Conservation (phyloP, 345 rosid species). For the Bruguiera gymnorhiza region DNA sequence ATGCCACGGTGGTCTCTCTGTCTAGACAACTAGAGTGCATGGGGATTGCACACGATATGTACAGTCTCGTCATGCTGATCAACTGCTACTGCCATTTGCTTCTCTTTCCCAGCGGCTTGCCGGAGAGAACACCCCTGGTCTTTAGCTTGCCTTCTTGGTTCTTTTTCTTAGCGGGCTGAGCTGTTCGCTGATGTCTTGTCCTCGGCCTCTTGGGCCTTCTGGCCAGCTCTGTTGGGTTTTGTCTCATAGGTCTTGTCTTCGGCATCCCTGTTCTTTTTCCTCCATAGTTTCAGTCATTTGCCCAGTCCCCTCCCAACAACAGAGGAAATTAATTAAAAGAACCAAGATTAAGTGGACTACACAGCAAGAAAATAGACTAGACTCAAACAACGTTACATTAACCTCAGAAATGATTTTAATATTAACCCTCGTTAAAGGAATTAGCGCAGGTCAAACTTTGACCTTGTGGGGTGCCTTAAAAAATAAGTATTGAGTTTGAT, state of each 20-base stretch:
- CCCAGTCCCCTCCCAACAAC: neutral
- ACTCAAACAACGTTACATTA: too few relatives aligned
- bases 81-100: conserved; percentile 23
- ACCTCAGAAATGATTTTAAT: too few relatives aligned
- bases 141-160: conserved; percentile 45
- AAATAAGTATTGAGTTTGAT: too few relatives aligned
- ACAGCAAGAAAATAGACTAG: too few relatives aligned
- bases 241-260: conserved; percentile 27
- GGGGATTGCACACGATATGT: neutral
- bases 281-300: neutral
- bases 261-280: conserved; percentile 10
- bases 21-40: neutral
- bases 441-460: too few relatives aligned
- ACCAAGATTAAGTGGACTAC: too few relatives aligned
- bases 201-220: conserved; percentile 34
- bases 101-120: conserved; percentile 56
- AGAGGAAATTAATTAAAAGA: neutral
- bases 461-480: too few relatives aligned
- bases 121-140: conserved; percentile 45
- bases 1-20: neutral
- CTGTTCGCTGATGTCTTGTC: conserved; percentile 31
- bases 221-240: conserved; percentile 19
- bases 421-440: too few relatives aligned
- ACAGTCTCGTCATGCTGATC: neutral
- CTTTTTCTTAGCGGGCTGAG: conserved; percentile 31